These are phyloP conservation scores for Crithidia expoeki DNA, from an alignment of 208 protist genomes.

Conservation along the genomic window DNA sequence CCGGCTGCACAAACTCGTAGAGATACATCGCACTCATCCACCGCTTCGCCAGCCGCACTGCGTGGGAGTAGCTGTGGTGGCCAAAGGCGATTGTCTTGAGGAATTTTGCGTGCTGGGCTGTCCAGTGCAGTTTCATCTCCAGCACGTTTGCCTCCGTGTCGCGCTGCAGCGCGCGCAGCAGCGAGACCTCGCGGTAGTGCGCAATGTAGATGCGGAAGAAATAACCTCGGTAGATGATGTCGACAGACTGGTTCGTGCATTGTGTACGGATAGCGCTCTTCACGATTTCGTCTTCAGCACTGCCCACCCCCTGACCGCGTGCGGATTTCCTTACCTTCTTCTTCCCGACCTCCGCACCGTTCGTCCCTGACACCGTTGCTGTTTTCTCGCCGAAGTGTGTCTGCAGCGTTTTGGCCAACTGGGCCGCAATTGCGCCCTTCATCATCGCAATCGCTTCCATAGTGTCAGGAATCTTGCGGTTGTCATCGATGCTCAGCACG, in stretches of 20 bases:
- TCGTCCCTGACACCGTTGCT: background rate
- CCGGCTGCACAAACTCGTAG: conserved; percentile 79
- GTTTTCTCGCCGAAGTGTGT: conserved; percentile 33
- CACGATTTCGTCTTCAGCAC: background rate
- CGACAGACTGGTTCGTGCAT: conserved; percentile 73
- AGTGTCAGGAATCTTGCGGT: conserved; percentile 83
- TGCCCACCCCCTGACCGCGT: background rate
- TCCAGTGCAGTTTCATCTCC: conserved; percentile 87
- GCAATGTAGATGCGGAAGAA: conserved; percentile 89
- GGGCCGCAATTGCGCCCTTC: conserved; percentile 86
- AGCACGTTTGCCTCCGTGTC: conserved; percentile 70
- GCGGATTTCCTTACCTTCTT: conserved; percentile 16
- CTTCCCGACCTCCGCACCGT: conserved; percentile 9
- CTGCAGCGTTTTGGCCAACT: conserved; percentile 79
- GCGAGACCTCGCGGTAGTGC: conserved; percentile 87
- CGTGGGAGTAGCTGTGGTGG: conserved; percentile 74
- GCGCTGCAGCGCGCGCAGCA: conserved; percentile 75
- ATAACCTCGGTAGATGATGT: conserved; percentile 82
- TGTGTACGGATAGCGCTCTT: conserved; percentile 45
- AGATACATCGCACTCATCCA: conserved; percentile 83
- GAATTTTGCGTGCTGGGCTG: conserved; percentile 86
- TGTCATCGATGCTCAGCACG: conserved; percentile 86
- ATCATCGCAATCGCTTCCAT: conserved; percentile 83
- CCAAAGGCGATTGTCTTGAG: conserved; percentile 74
- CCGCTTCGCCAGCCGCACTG: conserved; percentile 77